Evolutionary conservation across 805 yeast species (phyloP), one percentile per base, ranked within the genome.

Genomic region (Suhomyces tanzawaensis): DNA sequence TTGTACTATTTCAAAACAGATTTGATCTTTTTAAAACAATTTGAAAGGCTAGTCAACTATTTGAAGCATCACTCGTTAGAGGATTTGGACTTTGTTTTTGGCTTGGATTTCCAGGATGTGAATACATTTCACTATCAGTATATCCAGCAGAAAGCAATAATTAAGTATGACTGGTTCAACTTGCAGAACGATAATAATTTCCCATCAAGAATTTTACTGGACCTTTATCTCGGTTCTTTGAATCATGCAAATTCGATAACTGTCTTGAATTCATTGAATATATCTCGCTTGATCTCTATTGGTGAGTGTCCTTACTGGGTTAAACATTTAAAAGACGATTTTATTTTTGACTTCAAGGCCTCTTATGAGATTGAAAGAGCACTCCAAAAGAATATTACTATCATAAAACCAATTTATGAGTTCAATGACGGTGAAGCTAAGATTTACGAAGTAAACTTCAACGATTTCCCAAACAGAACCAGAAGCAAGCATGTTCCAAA

Each of bases 261-360:
- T 1, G 44, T 66, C 3, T 36, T 64, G 32, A 41, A 51, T 23
- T 32, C 58, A 2, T 44, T 55, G 39, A 47, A 52, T 13, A 49
- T 64, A 29, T 44, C 52, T 9, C 49, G 51, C 24, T 42, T 65
- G 19, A 54, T 65, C 3, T 58, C 68, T 2, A 53, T 66, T 19
- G 72, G 69, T 19, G 70, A 63, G 41, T 49, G 51, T 36, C 72
- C 72, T 0, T 26, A 31, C 5, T 66, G 71, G 71, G 52, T 58
- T n/a, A 32, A 36, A 17, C 37, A 42, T 11, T 38, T 44, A 14
- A 41, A 37, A 23, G 25, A 40, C 13, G 34, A 31, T 24, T 35
- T 46, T 21, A 39, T 42, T 22, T 46, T 46, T 24, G 43, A 38
- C 21, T 42, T 34, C 21, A 34, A 40, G 8, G 31, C 26, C 5